Evolutionary conservation across 352 stramenopile genomes (phyloP).

Genomic region (Pelagophyceae sp.): DNA sequence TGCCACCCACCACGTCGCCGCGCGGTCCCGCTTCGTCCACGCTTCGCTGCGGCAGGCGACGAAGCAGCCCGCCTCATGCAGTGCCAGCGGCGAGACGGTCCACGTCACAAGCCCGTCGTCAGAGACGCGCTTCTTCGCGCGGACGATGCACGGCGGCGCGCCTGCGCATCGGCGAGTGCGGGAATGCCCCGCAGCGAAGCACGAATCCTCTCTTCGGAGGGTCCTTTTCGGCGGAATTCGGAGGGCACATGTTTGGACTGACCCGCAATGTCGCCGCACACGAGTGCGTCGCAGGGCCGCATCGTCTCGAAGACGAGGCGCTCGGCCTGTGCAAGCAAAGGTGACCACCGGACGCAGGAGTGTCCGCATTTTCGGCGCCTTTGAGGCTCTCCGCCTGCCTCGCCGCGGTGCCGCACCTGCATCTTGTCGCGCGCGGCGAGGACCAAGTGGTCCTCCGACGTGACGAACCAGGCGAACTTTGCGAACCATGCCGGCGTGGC

Average conservation of each 20-base stretch:
- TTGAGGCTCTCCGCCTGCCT: too few relatives aligned
- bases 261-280: neutral
- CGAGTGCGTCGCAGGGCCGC: neutral
- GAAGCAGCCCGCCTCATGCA: constrained; percentile 16
- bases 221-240: too few relatives aligned
- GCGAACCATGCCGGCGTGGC: neutral
- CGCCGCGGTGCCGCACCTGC: too few relatives aligned
- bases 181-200: too few relatives aligned
- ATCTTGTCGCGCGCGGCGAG: neutral
- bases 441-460: neutral
- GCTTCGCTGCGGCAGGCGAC: constrained; percentile 2
- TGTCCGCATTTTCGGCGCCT: too few relatives aligned
- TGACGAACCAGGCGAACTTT: neutral
- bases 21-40: constrained; percentile 1
- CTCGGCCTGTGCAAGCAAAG: neutral
- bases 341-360: too few relatives aligned
- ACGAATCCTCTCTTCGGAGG: too few relatives aligned
- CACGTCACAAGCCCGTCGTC: neutral
- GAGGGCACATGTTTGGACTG: too few relatives aligned
- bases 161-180: too few relatives aligned
- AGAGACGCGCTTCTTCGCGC: neutral
- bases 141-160: neutral
- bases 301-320: neutral
- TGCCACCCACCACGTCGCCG: neutral
- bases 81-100: neutral